phyloP scores from a whole-genome alignment of 495 filamentous ascomycete species.

The Penicillium samsonianum region DNA sequence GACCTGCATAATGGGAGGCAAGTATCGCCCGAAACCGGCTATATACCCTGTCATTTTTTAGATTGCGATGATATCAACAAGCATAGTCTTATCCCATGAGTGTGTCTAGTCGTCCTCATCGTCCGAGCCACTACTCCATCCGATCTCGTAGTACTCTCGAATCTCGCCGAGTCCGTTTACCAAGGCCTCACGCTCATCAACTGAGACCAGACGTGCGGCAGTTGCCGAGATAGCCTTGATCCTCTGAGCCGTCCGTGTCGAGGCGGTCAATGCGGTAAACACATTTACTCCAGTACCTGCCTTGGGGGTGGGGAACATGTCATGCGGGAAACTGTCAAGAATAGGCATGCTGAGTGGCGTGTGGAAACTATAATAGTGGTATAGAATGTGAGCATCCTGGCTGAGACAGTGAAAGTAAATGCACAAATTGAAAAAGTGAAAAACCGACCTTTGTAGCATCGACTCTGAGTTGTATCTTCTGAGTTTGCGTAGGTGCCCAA shows the following conservation, averaged over 20 bases:
- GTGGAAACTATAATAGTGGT: conserved; percentile 47
- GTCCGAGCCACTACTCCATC: conserved; percentile 84
- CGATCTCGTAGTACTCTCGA: conserved; percentile 83
- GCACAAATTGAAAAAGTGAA: conserved; percentile 7
- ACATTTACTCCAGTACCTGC: conserved; percentile 53
- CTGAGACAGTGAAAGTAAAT: conserved; percentile 9
- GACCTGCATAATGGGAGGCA: neutral
- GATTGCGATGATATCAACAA: conserved; percentile 13
- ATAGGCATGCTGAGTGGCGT: conserved; percentile 69
- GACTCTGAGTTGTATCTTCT: conserved; percentile 44
- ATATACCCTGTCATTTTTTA: conserved; percentile 1
- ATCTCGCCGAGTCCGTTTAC: conserved; percentile 83
- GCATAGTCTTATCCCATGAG: neutral
- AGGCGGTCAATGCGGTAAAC: conserved; percentile 68
- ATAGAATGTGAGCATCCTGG: conserved; percentile 1
- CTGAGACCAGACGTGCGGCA: conserved; percentile 56
- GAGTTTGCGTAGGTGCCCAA: conserved; percentile 36
- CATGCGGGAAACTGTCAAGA: conserved; percentile 74
- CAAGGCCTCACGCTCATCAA: conserved; percentile 82
- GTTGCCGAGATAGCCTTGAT: conserved; percentile 66
- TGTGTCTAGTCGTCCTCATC: conserved; percentile 67
- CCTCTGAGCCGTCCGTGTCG: conserved; percentile 65
- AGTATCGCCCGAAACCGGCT: conserved; percentile 3
- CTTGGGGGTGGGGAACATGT: conserved; percentile 56
- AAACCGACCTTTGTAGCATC: conserved; percentile 62